Conservation (phyloP, 2,329 filamentous ascomycete genomes). For the Alternaria brassicae region DNA sequence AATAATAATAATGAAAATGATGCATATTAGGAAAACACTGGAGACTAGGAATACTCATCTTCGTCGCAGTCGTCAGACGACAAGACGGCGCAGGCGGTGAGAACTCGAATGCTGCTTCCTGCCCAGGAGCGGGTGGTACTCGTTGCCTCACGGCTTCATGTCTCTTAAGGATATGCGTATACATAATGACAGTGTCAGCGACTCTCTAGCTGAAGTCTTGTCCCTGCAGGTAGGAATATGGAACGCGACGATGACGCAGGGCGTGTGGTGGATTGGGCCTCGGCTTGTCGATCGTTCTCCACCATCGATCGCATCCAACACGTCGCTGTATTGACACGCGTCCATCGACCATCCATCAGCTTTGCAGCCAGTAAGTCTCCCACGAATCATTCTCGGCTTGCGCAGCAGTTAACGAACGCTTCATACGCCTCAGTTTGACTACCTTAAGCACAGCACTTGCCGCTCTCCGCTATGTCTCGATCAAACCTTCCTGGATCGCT, state of each 20-base stretch:
- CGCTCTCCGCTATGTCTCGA: neutral
- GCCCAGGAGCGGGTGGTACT: constrained; percentile 7
- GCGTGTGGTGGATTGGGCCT: neutral
- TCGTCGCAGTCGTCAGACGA: constrained; percentile 10
- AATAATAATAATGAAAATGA: neutral
- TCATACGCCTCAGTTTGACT: neutral
- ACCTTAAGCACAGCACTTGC: neutral
- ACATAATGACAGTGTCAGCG: constrained; percentile 11
- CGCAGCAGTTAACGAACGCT: neutral
- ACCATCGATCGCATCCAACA: neutral
- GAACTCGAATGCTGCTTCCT: constrained; percentile 6
- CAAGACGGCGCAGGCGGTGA: constrained; percentile 10
- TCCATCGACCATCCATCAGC: constrained; percentile 1
- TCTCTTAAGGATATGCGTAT: constrained; percentile 15
- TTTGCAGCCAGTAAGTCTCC: neutral
- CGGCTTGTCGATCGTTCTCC: neutral
- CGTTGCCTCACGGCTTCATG: neutral
- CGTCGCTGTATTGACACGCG: neutral
- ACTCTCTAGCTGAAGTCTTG: neutral
- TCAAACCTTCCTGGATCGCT: no score
- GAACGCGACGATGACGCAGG: neutral
- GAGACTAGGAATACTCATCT: neutral
- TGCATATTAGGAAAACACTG: neutral
- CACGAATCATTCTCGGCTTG: neutral
- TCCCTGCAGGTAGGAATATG: constrained; percentile 15